A percentile compares a stretch with the other conserved stretches of the same genome.
These are phyloP conservation scores for Zymoseptoria passerinii DNA, from an alignment of 2,329 filamentous ascomycete species.

Conservation along the genomic window DNA sequence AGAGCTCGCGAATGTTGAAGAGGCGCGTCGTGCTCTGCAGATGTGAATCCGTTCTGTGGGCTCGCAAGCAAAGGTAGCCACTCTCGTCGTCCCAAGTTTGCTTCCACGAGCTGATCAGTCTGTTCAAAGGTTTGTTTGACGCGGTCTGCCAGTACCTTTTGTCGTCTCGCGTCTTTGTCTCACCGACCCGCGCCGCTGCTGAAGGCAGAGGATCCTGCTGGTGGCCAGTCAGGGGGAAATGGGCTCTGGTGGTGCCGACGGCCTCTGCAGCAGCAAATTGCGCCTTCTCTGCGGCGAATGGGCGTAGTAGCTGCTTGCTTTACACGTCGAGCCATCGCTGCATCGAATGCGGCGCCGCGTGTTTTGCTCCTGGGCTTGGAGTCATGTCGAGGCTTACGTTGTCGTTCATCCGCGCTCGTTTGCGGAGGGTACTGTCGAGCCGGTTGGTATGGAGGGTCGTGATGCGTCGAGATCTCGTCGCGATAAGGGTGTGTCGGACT, in stretches of 20 bases:
- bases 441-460: neutral
- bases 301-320: neutral
- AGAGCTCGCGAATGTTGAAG: neutral
- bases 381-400: neutral
- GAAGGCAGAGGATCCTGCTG: neutral
- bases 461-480: neutral
- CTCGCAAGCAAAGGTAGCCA: too few relatives aligned
- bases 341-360: neutral
- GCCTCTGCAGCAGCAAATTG: neutral
- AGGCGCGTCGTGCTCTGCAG: neutral
- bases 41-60: neutral
- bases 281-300: neutral
- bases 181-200: neutral
- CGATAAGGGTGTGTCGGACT: neutral
- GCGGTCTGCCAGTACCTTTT: neutral
- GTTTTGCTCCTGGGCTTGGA: neutral
- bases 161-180: neutral
- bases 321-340: neutral
- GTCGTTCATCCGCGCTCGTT: neutral
- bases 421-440: neutral
- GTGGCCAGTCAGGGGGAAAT: neutral
- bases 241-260: neutral
- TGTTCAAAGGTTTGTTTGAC: neutral
- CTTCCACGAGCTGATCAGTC: neutral
- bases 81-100: neutral